phyloP scores from a whole-genome alignment of 495 filamentous ascomycete genomes.

The Amphirosellinia nigrospora region DNA sequence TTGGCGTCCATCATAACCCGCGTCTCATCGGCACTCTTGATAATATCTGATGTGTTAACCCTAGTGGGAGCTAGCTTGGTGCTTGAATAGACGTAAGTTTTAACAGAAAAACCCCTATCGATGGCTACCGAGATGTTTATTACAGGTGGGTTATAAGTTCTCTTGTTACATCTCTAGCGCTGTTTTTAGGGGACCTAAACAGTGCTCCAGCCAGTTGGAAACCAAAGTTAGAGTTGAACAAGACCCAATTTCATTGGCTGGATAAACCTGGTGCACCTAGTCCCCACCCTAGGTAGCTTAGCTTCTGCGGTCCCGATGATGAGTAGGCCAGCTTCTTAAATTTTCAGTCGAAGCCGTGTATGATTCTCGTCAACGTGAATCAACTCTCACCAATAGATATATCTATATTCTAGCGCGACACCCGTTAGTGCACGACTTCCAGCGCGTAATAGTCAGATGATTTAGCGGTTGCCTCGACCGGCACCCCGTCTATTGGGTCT shows the following conservation, averaged over 20 bases:
- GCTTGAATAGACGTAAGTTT: not conserved
- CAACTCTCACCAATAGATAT: conserved; percentile 17
- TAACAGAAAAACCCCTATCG: not conserved
- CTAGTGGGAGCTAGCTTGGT: not conserved
- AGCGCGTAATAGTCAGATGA: conserved; percentile 37
- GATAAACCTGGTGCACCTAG: not conserved
- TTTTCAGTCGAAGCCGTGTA: conserved; percentile 29
- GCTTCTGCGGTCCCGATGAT: not conserved
- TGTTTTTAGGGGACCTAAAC: not conserved
- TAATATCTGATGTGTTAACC: not conserved
- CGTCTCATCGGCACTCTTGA: not conserved
- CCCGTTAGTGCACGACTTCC: not conserved
- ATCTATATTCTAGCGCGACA: conserved; percentile 30
- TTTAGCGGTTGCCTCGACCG: conserved; percentile 34
- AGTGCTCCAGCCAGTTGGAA: not conserved
- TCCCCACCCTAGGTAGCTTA: conserved; percentile 10
- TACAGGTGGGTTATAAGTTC: too few relatives aligned
- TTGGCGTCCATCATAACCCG: conserved; percentile 14
- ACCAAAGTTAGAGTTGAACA: conserved; percentile 17
- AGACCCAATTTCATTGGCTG: not conserved
- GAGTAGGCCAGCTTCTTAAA: conserved; percentile 33
- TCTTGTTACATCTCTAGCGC: not conserved
- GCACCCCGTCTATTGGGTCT: conserved; percentile 37
- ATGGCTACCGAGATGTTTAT: not conserved
- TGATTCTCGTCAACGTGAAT: conserved; percentile 27